Percentiles rank a stretch among this genome's conserved stretches.
Evolutionary conservation across 306 rosid genomes (phyloP).

Genomic region (Boehmeria nivea): DNA sequence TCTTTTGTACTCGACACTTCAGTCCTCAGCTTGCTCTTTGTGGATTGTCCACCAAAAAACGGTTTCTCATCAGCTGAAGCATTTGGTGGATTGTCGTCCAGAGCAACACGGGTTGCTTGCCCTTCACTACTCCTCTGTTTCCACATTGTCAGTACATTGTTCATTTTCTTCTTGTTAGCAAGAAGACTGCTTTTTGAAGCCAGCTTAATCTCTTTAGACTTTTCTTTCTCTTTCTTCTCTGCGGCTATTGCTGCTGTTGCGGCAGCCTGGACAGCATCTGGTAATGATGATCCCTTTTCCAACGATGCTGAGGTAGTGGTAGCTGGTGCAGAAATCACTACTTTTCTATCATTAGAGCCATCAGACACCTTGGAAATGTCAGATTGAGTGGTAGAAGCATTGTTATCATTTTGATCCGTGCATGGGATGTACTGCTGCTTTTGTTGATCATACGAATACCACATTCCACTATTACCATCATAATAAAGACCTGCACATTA

Average conservation of each 20-base stretch:
- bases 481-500: slow-evolving; percentile 72
- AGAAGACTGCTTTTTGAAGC: slow-evolving; percentile 94
- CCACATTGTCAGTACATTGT: slow-evolving; percentile 91
- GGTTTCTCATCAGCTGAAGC: slow-evolving; percentile 53
- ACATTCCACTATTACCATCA: slow-evolving; percentile 76
- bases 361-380: slow-evolving; percentile 61
- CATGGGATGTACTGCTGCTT: slow-evolving; percentile 77
- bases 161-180: slow-evolving; percentile 95
- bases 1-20: slow-evolving; percentile 49
- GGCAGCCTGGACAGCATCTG: slow-evolving; percentile 95
- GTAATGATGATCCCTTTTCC: slow-evolving; percentile 77
- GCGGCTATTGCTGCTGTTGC: slow-evolving; percentile 93
- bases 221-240: slow-evolving; percentile 92
- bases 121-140: slow-evolving; percentile 97
- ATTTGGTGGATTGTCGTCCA: slow-evolving; percentile 59
- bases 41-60: slow-evolving; percentile 44
- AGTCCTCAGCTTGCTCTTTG: slow-evolving; percentile 55
- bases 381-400: slow-evolving; percentile 44
- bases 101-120: slow-evolving; percentile 76
- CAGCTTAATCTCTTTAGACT: slow-evolving; percentile 78
- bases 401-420: slow-evolving; percentile 68
- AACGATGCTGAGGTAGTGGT: slow-evolving; percentile 50
- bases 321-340: slow-evolving; percentile 90
- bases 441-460: slow-evolving; percentile 90
- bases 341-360: slow-evolving; percentile 60